phyloP scores from a whole-genome alignment of 805 yeast genomes.

The Hanseniaspora pseudoguilliermondii region DNA sequence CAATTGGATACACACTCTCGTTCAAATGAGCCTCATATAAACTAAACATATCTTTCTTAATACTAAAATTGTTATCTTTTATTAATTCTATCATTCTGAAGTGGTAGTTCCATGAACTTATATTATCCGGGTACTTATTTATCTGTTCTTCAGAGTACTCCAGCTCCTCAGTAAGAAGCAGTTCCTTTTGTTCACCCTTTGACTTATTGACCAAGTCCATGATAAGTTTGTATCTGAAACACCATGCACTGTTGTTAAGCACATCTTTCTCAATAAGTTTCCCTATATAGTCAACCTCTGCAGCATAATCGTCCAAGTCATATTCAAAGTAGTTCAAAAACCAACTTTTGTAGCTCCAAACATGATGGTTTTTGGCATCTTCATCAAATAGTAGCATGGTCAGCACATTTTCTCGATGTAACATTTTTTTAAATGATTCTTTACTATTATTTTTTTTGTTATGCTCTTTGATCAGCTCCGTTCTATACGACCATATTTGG shows the following conservation, averaged over 20 bases:
- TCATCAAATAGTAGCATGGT: slow-evolving; percentile 55
- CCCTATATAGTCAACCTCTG: slow-evolving; percentile 43
- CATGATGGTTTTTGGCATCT: slow-evolving; percentile 88
- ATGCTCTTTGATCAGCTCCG: slow-evolving; percentile 39
- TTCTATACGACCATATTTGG: slow-evolving; percentile 94
- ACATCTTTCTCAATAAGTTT: slow-evolving; percentile 46
- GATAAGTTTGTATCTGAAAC: slow-evolving; percentile 55
- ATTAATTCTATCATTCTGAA: slow-evolving; percentile 38
- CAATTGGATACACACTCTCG: slow-evolving; percentile 48
- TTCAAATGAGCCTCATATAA: slow-evolving; percentile 16
- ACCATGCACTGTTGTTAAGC: slow-evolving; percentile 89
- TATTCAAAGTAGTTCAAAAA: slow-evolving; percentile 39
- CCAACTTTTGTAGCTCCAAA: slow-evolving; percentile 91
- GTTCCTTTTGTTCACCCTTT: not conserved
- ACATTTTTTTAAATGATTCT: slow-evolving; percentile 25
- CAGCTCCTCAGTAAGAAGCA: slow-evolving; percentile 34
- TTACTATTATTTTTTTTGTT: not conserved
- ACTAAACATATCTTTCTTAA: slow-evolving; percentile 35
- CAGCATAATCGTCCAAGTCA: slow-evolving; percentile 28
- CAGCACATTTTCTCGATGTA: slow-evolving; percentile 51
- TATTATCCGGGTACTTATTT: slow-evolving; percentile 58
- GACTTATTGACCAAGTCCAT: slow-evolving; percentile 23
- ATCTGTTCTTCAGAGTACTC: slow-evolving; percentile 41
- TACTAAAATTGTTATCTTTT: slow-evolving; percentile 21
- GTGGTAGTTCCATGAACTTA: slow-evolving; percentile 76